Percentiles rank a stretch among this genome's conserved stretches.
Evolutionary conservation across 2,329 filamentous ascomycete genomes (phyloP).

Genomic region (Neonectria punicea): DNA sequence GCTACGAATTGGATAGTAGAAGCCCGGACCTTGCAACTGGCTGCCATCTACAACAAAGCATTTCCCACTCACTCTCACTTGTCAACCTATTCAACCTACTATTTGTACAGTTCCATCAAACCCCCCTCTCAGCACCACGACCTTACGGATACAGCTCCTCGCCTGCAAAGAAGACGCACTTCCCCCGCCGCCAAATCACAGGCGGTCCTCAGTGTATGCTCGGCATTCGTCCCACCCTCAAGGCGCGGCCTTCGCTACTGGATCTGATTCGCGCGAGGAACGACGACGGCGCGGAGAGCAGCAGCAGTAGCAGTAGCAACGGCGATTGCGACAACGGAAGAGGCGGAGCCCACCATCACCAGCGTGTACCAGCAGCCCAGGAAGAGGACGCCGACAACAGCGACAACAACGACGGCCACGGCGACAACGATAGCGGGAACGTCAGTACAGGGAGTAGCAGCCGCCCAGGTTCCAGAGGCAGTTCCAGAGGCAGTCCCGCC

Average conservation of each 20-base stretch:
- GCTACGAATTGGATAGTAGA: neutral
- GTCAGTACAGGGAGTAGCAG: slow-evolving; percentile 13
- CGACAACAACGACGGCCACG: neutral
- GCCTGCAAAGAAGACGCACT: slow-evolving; percentile 19
- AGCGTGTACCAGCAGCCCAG: neutral
- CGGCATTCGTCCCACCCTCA: slow-evolving; percentile 61
- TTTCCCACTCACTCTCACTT: neutral
- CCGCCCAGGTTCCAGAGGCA: slow-evolving; percentile 24
- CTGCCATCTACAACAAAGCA: neutral
- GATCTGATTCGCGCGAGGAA: slow-evolving; percentile 57
- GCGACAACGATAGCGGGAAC: slow-evolving; percentile 15
- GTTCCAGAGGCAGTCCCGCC: slow-evolving; percentile 3
- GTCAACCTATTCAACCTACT: neutral
- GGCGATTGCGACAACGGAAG: slow-evolving; percentile 14
- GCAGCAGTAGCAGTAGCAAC: slow-evolving; percentile 11
- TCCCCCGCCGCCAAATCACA: slow-evolving; percentile 20
- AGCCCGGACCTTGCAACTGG: neutral
- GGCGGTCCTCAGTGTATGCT: slow-evolving; percentile 55
- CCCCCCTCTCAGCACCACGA: neutral
- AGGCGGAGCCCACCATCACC: neutral
- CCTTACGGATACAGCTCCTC: neutral
- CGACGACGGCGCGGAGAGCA: slow-evolving; percentile 40
- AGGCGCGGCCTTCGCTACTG: slow-evolving; percentile 64
- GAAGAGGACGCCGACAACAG: neutral
- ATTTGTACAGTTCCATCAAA: slow-evolving; percentile 6